These are phyloP conservation scores for Globisporangium apiculatum DNA, from an alignment of 352 stramenopile species.

Conservation along the genomic window DNA sequence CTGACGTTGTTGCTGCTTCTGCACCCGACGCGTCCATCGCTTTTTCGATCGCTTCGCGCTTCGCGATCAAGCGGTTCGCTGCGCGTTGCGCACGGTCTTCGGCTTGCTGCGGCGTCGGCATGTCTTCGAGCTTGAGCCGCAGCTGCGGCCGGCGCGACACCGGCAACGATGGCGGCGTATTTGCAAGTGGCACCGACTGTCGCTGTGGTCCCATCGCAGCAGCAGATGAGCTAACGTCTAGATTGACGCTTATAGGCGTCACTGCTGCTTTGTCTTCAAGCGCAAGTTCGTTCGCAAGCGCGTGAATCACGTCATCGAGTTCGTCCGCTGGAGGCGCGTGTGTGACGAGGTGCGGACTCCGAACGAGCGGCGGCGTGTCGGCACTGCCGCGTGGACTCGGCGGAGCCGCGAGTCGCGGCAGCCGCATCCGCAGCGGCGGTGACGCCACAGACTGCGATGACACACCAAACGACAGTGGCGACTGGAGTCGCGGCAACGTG, in stretches of 20 bases:
- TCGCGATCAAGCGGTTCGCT: slow-evolving; percentile 63
- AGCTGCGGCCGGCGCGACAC: slow-evolving; percentile 52
- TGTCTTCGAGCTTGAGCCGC: slow-evolving; percentile 78
- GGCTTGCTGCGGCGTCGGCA: slow-evolving; percentile 81
- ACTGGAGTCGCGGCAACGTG: slow-evolving; percentile 14
- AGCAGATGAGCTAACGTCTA: too few relatives aligned
- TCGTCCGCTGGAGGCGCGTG: slow-evolving; percentile 10
- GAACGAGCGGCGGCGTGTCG: slow-evolving; percentile 6
- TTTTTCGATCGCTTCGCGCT: slow-evolving; percentile 64
- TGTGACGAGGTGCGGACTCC: neutral
- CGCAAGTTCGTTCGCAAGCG: slow-evolving; percentile 31
- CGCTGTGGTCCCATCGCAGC: too few relatives aligned
- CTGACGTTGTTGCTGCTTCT: neutral
- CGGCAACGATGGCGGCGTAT: neutral
- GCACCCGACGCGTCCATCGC: slow-evolving; percentile 28
- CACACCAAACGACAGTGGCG: neutral
- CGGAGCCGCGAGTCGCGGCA: neutral
- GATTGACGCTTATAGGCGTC: neutral
- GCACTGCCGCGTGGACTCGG: neutral
- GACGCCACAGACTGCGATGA: neutral
- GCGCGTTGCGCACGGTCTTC: slow-evolving; percentile 72
- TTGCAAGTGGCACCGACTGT: neutral
- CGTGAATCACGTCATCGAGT: slow-evolving; percentile 31
- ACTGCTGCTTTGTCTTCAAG: slow-evolving; percentile 37
- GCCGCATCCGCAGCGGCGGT: neutral